These are phyloP conservation scores for Barbarea vulgaris DNA, from an alignment of 345 rosid genomes.

Conservation along the genomic window DNA sequence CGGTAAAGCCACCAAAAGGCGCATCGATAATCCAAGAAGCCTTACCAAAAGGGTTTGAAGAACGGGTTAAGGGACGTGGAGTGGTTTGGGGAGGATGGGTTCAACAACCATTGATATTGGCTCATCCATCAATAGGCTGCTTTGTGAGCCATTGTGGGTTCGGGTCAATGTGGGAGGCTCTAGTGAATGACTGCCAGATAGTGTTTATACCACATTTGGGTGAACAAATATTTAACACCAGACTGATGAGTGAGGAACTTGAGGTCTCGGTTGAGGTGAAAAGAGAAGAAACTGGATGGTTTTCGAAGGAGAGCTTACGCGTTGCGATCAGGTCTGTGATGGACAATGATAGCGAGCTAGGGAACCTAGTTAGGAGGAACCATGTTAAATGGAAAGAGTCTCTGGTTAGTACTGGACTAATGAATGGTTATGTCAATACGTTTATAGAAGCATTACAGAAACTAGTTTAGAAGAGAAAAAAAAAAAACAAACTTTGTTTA, in stretches of 20 bases:
- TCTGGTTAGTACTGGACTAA: constrained; percentile 29
- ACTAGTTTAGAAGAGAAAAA: constrained; percentile 7
- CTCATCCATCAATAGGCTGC: constrained; percentile 63
- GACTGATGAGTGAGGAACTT: constrained; percentile 55
- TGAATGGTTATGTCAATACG: constrained; percentile 47
- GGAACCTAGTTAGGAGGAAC: constrained; percentile 44
- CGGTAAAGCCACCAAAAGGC: constrained; percentile 59
- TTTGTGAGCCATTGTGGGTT: constrained; percentile 76
- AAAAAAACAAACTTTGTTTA: constrained; percentile 1
- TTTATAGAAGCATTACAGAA: constrained; percentile 34
- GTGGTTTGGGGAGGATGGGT: constrained; percentile 59
- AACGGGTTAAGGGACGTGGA: constrained; percentile 58
- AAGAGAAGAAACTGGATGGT: constrained; percentile 52
- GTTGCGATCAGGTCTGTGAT: constrained; percentile 46
- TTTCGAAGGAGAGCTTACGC: constrained; percentile 54
- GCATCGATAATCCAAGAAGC: constrained; percentile 58
- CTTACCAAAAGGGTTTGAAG: constrained; percentile 65
- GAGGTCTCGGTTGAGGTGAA: constrained; percentile 56
- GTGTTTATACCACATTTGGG: constrained; percentile 57
- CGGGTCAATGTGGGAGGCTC: constrained; percentile 74
- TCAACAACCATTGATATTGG: constrained; percentile 51
- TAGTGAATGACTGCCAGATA: constrained; percentile 57
- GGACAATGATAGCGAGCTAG: constrained; percentile 49
- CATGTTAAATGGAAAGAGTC: constrained; percentile 48
- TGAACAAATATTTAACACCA: constrained; percentile 59